Evolutionary conservation across 805 yeast genomes (phyloP).

Genomic region (Kodamaea neixiangensis): DNA sequence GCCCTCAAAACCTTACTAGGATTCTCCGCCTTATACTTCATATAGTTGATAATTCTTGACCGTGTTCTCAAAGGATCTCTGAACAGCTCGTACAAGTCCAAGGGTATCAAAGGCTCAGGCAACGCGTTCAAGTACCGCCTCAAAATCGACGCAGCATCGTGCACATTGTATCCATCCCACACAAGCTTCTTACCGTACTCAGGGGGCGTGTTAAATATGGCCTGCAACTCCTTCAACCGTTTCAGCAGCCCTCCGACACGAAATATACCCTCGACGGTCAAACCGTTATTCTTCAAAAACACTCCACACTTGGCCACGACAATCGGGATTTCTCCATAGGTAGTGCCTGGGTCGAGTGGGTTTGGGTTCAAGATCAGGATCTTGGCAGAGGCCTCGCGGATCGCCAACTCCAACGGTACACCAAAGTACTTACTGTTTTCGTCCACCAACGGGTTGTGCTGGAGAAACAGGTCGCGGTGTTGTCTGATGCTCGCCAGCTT

Average conservation of each 20-base stretch:
- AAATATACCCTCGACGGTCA: constrained; percentile 86
- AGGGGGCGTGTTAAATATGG: constrained; percentile 83
- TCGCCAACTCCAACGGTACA: constrained; percentile 68
- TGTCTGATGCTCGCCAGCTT: constrained; percentile 39
- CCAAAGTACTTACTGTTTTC: constrained; percentile 70
- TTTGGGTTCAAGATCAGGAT: constrained; percentile 58
- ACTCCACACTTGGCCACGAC: constrained; percentile 97
- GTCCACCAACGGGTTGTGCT: constrained; percentile 43
- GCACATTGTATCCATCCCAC: constrained; percentile 95
- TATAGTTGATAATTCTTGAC: constrained; percentile 64
- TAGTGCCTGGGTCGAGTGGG: constrained; percentile 59
- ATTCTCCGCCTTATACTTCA: constrained; percentile 57
- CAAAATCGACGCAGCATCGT: constrained; percentile 91
- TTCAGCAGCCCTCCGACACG: constrained; percentile 90
- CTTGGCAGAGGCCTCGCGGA: constrained; percentile 73
- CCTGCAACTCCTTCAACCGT: constrained; percentile 83
- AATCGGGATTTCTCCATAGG: constrained; percentile 87
- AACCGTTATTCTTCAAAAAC: constrained; percentile 72
- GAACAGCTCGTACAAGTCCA: constrained; percentile 71
- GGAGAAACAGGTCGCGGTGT: constrained; percentile 53
- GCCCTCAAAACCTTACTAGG: constrained; percentile 19
- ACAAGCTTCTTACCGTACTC: constrained; percentile 81
- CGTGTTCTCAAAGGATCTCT: constrained; percentile 70
- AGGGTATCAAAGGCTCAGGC: constrained; percentile 90
- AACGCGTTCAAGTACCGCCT: constrained; percentile 83